Percentiles rank a stretch among this genome's conserved stretches.
Evolutionary conservation across 1,284 basidiomycete genomes (phyloP).

Genomic region (Cryptococcus hybrid): DNA sequence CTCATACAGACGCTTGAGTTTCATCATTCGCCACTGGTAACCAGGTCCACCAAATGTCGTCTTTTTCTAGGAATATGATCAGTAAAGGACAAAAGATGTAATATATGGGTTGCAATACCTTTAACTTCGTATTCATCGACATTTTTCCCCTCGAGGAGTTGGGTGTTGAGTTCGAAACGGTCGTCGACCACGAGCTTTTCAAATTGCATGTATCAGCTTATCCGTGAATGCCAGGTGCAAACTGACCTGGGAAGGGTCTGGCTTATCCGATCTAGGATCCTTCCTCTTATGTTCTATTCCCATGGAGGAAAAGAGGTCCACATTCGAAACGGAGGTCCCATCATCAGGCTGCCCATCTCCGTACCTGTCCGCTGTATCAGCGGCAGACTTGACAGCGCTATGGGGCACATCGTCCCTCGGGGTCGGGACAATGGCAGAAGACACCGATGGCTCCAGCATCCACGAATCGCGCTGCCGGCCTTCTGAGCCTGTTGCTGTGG

Average conservation of each 20-base stretch:
- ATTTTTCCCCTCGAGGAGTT: slow-evolving; percentile 62
- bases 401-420: slow-evolving; percentile 17
- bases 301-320: slow-evolving; percentile 82
- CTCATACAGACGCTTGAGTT: slow-evolving; percentile 84
- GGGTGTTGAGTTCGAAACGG: slow-evolving; percentile 72
- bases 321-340: slow-evolving; percentile 48
- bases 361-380: slow-evolving; percentile 63
- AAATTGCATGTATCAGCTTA: background rate
- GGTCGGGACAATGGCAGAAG: slow-evolving; percentile 4
- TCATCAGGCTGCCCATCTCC: slow-evolving; percentile 59
- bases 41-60: slow-evolving; percentile 81
- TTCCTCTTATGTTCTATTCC: slow-evolving; percentile 73
- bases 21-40: slow-evolving; percentile 97
- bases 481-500: slow-evolving; percentile 52
- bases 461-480: slow-evolving; percentile 74
- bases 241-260: slow-evolving; percentile 67
- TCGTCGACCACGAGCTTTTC: slow-evolving; percentile 53
- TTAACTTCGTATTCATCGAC: slow-evolving; percentile 60
- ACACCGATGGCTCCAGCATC: slow-evolving; percentile 66
- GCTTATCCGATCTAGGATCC: slow-evolving; percentile 59
- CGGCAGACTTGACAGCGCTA: slow-evolving; percentile 17
- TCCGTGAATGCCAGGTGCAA: background rate
- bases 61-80: slow-evolving; percentile 17
- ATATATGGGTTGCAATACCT: slow-evolving; percentile 26
- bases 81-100: too few species aligned